Evolutionary conservation across 2,329 filamentous ascomycete genomes (phyloP).

Genomic region (Alternaria hordeiaustralica): DNA sequence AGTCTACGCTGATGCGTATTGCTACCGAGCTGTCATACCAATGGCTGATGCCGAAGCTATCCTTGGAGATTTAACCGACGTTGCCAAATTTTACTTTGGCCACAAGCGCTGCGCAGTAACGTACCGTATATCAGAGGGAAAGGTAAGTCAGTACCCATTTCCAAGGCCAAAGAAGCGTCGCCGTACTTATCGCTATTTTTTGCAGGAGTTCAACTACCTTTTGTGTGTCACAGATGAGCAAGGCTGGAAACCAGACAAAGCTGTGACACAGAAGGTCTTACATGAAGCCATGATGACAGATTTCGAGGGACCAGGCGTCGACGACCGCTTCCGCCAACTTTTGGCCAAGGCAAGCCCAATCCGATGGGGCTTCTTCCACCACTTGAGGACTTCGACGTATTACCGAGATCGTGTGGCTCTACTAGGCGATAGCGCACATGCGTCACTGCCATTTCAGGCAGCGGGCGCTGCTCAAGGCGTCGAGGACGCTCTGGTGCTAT

Average conservation of each 20-base stretch:
- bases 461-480: background rate
- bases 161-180: background rate
- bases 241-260: background rate
- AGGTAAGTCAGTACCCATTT: background rate
- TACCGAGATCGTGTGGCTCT: background rate
- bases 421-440: background rate
- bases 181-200: background rate
- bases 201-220: background rate
- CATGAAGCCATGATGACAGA: background rate
- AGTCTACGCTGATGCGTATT: background rate
- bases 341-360: background rate
- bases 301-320: background rate
- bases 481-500: background rate
- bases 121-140: background rate
- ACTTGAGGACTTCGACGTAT: background rate
- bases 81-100: background rate
- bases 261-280: background rate
- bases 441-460: background rate
- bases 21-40: background rate
- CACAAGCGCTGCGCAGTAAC: background rate
- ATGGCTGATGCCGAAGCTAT: background rate
- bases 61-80: background rate
- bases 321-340: background rate
- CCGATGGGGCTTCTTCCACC: background rate
- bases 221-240: background rate